phyloP scores from a whole-genome alignment of 352 stramenopile genomes.

The Globisporangium splendens region DNA sequence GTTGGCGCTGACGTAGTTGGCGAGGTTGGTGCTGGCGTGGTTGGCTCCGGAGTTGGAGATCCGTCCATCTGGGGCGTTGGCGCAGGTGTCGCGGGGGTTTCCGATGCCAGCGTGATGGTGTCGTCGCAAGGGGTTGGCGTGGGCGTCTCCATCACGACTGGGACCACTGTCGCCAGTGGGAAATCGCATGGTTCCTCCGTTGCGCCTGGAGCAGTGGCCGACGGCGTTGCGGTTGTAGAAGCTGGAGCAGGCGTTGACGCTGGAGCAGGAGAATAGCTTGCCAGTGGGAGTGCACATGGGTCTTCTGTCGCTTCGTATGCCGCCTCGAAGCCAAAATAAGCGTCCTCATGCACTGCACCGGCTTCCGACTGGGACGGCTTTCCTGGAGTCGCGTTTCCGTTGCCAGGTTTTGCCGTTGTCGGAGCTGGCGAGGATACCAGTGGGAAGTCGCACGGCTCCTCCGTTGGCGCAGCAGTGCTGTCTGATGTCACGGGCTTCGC shows the following conservation, averaged over 20 bases:
- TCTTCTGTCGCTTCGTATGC: too few relatives aligned
- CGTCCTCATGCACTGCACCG: too few relatives aligned
- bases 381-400: too few relatives aligned
- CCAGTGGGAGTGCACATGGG: too few relatives aligned
- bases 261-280: too few relatives aligned
- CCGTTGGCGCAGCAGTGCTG: not conserved
- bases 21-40: not conserved
- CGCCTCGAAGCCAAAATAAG: too few relatives aligned
- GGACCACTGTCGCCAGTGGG: not conserved
- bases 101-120: not conserved
- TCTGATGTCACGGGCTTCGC: not conserved
- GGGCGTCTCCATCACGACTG: not conserved
- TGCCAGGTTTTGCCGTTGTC: not conserved
- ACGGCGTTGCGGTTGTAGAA: too few relatives aligned
- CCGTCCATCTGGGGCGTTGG: not conserved
- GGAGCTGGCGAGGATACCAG: not conserved
- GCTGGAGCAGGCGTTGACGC: too few relatives aligned
- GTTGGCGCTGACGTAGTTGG: not conserved
- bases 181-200: not conserved
- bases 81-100: not conserved
- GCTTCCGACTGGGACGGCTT: too few relatives aligned
- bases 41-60: not conserved
- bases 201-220: too few relatives aligned
- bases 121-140: not conserved
- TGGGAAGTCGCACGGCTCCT: not conserved